Conservation (phyloP, 2,329 filamentous ascomycete genomes). For the Xylaria sp. region DNA sequence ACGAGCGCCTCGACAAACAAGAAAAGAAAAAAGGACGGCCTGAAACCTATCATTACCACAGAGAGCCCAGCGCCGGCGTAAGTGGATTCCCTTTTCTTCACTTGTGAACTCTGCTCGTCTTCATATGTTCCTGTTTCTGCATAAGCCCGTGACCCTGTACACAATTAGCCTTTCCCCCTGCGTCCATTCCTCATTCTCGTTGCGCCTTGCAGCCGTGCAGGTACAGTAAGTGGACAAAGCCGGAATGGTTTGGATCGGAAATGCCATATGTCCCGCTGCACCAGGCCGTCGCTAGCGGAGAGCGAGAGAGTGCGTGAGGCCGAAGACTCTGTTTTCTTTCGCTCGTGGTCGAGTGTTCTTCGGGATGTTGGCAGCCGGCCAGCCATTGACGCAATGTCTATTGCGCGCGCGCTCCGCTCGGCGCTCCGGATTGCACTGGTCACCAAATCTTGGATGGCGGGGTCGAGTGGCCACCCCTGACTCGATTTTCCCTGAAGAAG, state of each 20-base stretch:
- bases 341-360: neutral
- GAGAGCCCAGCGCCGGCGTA: conserved; percentile 61
- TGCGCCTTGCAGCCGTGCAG: neutral
- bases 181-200: neutral
- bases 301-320: neutral
- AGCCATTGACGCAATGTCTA: conserved; percentile 35
- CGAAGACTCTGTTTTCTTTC: conserved; percentile 2
- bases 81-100: conserved; percentile 40
- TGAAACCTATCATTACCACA: conserved; percentile 81
- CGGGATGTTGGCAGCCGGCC: conserved; percentile 4
- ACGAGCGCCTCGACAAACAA: conserved; percentile 58
- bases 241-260: neutral
- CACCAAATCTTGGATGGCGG: conserved; percentile 37
- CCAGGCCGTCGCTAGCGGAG: neutral
- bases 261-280: neutral
- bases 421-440: conserved; percentile 21
- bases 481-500: conserved; percentile 26
- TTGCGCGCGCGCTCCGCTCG: conserved; percentile 13
- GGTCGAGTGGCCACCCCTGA: conserved; percentile 40
- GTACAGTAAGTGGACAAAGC: neutral
- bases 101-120: neutral
- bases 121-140: neutral
- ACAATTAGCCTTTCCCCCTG: neutral
- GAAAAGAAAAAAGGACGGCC: conserved; percentile 79
- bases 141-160: conserved; percentile 27